Evolutionary conservation across 2,329 filamentous ascomycete genomes (phyloP), one percentile per base, ranked within the genome.

Genomic region (Coccinonectria pachysandricola): DNA sequence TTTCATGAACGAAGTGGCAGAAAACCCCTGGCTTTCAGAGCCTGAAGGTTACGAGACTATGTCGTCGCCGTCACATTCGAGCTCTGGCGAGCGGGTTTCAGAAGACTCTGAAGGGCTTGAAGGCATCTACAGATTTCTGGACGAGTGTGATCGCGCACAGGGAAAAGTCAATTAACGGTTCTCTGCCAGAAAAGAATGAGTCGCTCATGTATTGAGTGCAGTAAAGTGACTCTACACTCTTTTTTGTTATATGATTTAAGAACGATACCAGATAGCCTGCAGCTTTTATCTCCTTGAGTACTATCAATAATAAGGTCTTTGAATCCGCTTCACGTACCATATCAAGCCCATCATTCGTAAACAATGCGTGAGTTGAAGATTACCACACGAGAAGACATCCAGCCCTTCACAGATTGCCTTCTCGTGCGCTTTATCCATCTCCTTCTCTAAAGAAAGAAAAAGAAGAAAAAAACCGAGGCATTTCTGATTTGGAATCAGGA

Each of bases 81-180:
- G 56, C 39, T 63, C 62, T 6, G 55, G 49, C 10, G 60, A 59
- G 35, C 57, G 59, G 21, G 51, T 46, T 21, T 64, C 64, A 1
- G 57, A 62, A 23, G 62, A 66, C 3, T 70, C 62, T 34, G 67
- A 74, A 26, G 68, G 69, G 1, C 38, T 73, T 3, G 66, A 72
- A 32, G 70, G 68, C 4, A 64, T 75, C 18, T 70, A 74, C 43
- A 58, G 61, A 10, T 75, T 75, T 36, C 32, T 75, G 15, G 68
- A 71, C 40, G 70, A 71, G 40, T 75, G 69, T 39, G 68, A 73
- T 33, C 59, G 61, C 14, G 51, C 50, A 19, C 42, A 48, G 31
- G 53, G 53, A 12, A 49, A 48, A 24, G 35, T 58, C 20, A 45
- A 49, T n/a, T n/a, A n/a, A n/a, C n/a, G n/a, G n/a, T n/a, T n/a